A percentile compares a stretch with the other conserved stretches of the same genome.
phyloP scores from a whole-genome alignment of 164 flowering plant genomes.

The Platanus orientalis region DNA sequence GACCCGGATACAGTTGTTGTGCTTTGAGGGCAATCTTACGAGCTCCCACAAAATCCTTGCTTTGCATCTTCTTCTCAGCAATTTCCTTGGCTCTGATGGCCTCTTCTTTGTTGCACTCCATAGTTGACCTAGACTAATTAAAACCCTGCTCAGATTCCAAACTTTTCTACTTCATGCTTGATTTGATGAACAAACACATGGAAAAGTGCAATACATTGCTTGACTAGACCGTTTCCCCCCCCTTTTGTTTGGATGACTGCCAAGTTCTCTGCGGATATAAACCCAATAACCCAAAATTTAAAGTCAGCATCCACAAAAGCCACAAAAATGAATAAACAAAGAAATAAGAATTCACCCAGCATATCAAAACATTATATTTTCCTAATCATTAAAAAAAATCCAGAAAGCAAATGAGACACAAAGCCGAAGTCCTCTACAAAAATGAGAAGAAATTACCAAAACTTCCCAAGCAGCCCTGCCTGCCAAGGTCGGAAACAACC shows the following conservation, averaged over 20 bases:
- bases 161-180: conserved; percentile 1
- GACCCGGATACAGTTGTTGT: conserved; percentile 52
- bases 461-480: not conserved
- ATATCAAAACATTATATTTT: not conserved
- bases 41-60: conserved; percentile 67
- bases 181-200: not conserved
- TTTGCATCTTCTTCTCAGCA: conserved; percentile 64
- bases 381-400: not conserved
- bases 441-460: not conserved
- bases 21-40: conserved; percentile 55
- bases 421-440: not conserved
- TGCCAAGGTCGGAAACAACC: no score
- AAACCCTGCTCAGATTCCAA: conserved; percentile 1
- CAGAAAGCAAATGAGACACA: not conserved
- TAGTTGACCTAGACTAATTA: conserved; percentile 14
- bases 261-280: not conserved
- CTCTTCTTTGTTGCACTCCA: conserved; percentile 94
- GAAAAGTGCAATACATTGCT: not conserved
- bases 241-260: not conserved
- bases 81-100: conserved; percentile 66
- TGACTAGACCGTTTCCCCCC: not conserved
- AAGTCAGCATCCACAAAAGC: not conserved
- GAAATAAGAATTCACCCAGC: not conserved
- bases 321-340: not conserved
- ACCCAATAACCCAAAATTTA: not conserved